Base-by-base conservation (phyloP, 306 rosid genomes). In the Sesbania bispinosa region DNA sequence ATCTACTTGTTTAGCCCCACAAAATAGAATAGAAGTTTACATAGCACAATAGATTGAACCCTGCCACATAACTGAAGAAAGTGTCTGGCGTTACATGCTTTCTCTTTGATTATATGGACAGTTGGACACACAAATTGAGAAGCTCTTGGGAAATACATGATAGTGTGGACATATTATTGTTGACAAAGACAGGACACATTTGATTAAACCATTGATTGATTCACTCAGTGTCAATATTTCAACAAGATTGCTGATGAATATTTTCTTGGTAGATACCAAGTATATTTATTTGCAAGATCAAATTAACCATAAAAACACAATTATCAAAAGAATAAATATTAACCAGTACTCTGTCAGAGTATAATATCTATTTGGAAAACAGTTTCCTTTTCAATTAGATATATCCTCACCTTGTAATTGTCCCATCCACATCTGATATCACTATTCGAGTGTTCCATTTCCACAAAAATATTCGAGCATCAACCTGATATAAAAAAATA, bases 401-500 rank as follows among this genome's bases (percentile, higher is more conserved):
- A 82, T 20, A 42, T 68, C 52, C 67, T 73, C 83, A 95, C 99
- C 85, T 91, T 68, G 99, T 95, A 53, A 95, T 95, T 67, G 99
- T 95, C 60, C 99, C 99, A 81, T 95, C 99, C 67, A 95, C 99
- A 63, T 95, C 99, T 55, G 99, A 95, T 73, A 95, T 86, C 48
- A 95, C 97, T 39, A 95, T 87, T 1, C 91, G 97, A 42, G 92
- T 82, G 74, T 92, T 85, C 99, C 97, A 95, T 81, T 91, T 95
- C 99, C 96, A 95, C 74, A 91, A 79, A 85, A 79, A 95, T 75
- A 95, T 89, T 10, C 87, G 82, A 60, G 97, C 97, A 68, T 95
- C 96, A 77, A 92, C 76, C 99, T 95, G 68, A 79, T 38, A 45
- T 14, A 36, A 68, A n/a, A 21, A 74, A 7, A 68, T 33, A 24